Base-by-base conservation (phyloP, 306 rosid genomes). In the Dalbergia oliveri region DNA sequence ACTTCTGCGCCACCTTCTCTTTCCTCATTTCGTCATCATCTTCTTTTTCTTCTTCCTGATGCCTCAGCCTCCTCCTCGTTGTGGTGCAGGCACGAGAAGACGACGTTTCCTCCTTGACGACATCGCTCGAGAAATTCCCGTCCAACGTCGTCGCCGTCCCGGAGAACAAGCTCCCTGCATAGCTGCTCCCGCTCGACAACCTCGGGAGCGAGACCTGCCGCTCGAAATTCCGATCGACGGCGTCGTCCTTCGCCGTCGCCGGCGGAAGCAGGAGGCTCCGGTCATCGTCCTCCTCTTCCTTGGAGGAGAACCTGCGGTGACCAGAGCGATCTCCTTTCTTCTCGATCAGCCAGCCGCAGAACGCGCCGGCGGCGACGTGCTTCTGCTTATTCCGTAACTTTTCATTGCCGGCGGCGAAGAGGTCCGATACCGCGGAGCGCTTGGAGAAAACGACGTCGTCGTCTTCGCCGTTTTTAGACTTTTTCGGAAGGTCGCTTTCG, bases 81-180 rank as follows among this genome's bases (percentile, higher is more conserved):
- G 81, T 33, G 5, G 85, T 65, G 12, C 79, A 83, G 59, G 72
- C 54, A 13, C 74, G 72, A 86, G 86, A 79, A 69, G 84, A 84
- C 79, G 85, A 69, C 14, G 85, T 71, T 71, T 84, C 83, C 15
- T 83, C 98, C 84, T 90, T 88, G 6, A 86, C 82, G 56, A 86
- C 81, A 56, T 86, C 91, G 43, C 87, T 69, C 6, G 91, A 90
- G 26, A 90, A 83, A 63, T 84, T 89, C 19, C 88, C 91, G 72
- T 93, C 97, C 65, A 88, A 49, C 58, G 92, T 93, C 60, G 60
- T 54, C 26, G 60, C 26, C 56, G 91, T 87, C 57, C 95, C 98
- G 4, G 98, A 94, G 80, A 91, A 95, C 88, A 95, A 88, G 84
- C 99, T 95, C 76, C 97, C 98, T 0, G 88, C 93, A 54, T 85